phyloP scores from a whole-genome alignment of 2,329 filamentous ascomycete genomes.

The Xylaria sp. region DNA sequence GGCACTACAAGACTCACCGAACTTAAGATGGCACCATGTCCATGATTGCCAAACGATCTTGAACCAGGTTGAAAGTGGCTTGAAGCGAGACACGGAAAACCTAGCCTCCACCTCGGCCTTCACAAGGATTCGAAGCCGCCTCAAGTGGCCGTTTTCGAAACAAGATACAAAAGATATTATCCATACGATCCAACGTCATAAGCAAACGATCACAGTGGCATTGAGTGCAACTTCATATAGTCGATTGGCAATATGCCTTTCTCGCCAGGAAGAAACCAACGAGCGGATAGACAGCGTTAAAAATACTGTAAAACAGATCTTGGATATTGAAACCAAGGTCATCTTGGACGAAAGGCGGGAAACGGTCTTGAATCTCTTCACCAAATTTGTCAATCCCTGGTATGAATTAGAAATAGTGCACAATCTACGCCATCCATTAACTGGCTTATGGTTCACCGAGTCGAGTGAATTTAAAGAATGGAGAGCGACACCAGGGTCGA shows the following conservation, averaged over 20 bases:
- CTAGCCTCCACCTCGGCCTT: conserved; percentile 4
- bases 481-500: conserved; percentile 11
- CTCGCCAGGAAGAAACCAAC: neutral
- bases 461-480: conserved; percentile 11
- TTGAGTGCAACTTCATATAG: conserved; percentile 9
- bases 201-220: conserved; percentile 18
- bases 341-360: conserved; percentile 26
- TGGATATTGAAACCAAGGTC: neutral
- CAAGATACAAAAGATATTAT: conserved; percentile 14
- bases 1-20: neutral
- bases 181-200: conserved; percentile 14
- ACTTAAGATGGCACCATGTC: conserved; percentile 7
- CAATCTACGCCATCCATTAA: conserved; percentile 14
- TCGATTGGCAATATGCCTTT: neutral
- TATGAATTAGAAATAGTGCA: conserved; percentile 7
- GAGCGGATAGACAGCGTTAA: neutral
- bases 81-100: neutral
- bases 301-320: neutral
- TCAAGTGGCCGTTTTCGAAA: conserved; percentile 21
- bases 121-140: conserved; percentile 1
- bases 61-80: conserved; percentile 5
- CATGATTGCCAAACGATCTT: conserved; percentile 14
- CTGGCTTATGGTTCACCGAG: conserved; percentile 23
- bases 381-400: neutral
- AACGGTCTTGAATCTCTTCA: conserved; percentile 3